These are phyloP conservation scores for Spergularia bocconei DNA, from an alignment of 148 eudicot genomes.

Conservation along the genomic window DNA sequence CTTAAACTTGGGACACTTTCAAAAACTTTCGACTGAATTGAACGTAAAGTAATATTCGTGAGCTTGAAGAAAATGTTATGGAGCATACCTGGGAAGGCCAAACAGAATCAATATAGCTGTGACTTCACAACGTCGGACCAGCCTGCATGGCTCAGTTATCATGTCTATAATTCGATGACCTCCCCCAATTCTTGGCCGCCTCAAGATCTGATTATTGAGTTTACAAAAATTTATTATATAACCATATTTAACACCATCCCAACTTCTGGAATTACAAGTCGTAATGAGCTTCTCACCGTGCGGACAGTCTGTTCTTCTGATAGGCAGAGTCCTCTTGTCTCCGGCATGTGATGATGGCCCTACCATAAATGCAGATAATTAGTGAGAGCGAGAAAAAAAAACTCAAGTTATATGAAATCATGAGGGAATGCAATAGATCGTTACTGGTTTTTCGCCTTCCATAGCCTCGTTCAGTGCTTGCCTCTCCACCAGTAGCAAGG, in stretches of 20 bases:
- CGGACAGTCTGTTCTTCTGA: constrained; percentile 97
- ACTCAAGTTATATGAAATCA: neutral
- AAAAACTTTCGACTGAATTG: no score
- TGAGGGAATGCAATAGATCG: neutral
- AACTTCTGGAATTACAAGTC: neutral
- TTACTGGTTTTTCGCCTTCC: constrained; percentile 96
- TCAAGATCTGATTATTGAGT: constrained; percentile 48
- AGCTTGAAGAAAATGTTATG: neutral
- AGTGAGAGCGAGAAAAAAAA: constrained; percentile 2
- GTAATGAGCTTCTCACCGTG: constrained; percentile 48
- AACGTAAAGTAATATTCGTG: neutral
- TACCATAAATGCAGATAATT: constrained; percentile 23
- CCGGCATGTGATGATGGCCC: constrained; percentile 98
- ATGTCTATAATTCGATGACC: constrained; percentile 64
- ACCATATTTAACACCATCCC: neutral
- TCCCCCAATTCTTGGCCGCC: constrained; percentile 70
- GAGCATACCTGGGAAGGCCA: constrained; percentile 87
- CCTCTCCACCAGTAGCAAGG: constrained; percentile 91
- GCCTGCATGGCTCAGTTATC: constrained; percentile 77
- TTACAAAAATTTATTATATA: neutral
- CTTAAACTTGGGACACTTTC: neutral
- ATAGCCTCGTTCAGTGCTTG: constrained; percentile 97
- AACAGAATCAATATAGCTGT: constrained; percentile 85
- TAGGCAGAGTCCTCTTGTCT: constrained; percentile 98
- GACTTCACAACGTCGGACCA: constrained; percentile 78